These are phyloP conservation scores for Leishmania gerbilli DNA, from an alignment of 208 protist genomes.

Conservation along the genomic window DNA sequence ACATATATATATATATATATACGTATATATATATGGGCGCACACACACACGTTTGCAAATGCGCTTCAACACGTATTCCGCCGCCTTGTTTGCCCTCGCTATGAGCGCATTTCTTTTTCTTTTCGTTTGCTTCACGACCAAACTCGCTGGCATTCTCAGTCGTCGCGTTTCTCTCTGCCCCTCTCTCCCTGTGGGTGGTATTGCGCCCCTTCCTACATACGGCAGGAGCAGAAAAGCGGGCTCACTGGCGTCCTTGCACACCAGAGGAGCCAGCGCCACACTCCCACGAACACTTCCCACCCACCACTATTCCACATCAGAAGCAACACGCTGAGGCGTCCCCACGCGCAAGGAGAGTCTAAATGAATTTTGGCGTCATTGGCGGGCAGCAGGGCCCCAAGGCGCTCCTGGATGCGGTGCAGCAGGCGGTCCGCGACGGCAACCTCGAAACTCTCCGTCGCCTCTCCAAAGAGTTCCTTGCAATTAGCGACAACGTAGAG, in stretches of 20 bases:
- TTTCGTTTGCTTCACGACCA: no score
- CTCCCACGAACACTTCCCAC: neutral
- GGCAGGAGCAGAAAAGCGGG: neutral
- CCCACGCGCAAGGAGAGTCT: slow-evolving; percentile 5
- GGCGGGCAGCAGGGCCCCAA: slow-evolving; percentile 87
- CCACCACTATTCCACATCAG: neutral
- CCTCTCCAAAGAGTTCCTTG: slow-evolving; percentile 75
- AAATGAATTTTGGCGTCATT: slow-evolving; percentile 53
- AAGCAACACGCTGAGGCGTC: neutral
- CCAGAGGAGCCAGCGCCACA: neutral
- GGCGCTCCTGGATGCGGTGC: slow-evolving; percentile 82
- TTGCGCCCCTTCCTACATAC: neutral
- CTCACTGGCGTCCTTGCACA: neutral
- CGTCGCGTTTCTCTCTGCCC: neutral
- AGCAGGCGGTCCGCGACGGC: slow-evolving; percentile 57
- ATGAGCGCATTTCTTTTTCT: neutral
- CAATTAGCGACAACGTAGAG: slow-evolving; percentile 72
- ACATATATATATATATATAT: neutral
- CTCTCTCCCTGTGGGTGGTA: neutral
- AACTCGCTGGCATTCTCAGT: neutral
- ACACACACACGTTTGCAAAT: neutral
- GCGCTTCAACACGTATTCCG: neutral
- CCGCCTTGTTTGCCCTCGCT: neutral
- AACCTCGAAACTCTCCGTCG: slow-evolving; percentile 73
- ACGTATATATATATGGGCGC: neutral